These are phyloP conservation scores for Tylopilus balloui DNA, from an alignment of 768 basidiomycete species.

Conservation along the genomic window DNA sequence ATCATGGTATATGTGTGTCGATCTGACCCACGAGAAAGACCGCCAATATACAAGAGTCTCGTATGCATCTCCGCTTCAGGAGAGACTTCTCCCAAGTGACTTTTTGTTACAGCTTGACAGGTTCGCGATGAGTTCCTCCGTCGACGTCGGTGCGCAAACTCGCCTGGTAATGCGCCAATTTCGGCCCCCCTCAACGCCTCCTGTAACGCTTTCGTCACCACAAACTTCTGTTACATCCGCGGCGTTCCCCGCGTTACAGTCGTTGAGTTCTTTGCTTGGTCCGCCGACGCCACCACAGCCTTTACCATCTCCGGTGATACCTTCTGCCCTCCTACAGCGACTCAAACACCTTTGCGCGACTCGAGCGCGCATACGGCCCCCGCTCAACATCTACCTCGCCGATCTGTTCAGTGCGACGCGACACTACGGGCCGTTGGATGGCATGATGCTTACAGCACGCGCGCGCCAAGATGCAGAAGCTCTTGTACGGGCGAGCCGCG, in stretches of 20 bases:
- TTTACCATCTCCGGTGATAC: slow-evolving; percentile 27
- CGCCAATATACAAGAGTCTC: slow-evolving; percentile 58
- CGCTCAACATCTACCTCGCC: slow-evolving; percentile 58
- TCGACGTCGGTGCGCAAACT: slow-evolving; percentile 45
- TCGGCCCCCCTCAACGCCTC: slow-evolving; percentile 27
- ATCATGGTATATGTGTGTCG: slow-evolving; percentile 71
- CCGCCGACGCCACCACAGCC: slow-evolving; percentile 26
- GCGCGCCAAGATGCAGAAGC: slow-evolving; percentile 61
- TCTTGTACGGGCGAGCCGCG: slow-evolving; percentile 61
- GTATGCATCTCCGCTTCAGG: slow-evolving; percentile 39
- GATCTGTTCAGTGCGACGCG: slow-evolving; percentile 73
- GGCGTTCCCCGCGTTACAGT: slow-evolving; percentile 17
- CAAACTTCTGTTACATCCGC: slow-evolving; percentile 28
- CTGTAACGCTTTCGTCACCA: slow-evolving; percentile 28
- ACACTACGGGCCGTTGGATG: slow-evolving; percentile 67
- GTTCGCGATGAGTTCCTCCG: slow-evolving; percentile 70
- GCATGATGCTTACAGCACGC: slow-evolving; percentile 57
- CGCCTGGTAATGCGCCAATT: slow-evolving; percentile 32
- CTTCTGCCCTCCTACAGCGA: slow-evolving; percentile 27
- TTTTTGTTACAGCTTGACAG: slow-evolving; percentile 54
- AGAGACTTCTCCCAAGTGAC: neutral
- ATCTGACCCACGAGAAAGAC: slow-evolving; percentile 58
- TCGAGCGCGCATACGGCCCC: slow-evolving; percentile 45
- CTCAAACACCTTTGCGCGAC: slow-evolving; percentile 27
- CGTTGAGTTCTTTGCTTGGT: slow-evolving; percentile 13